phyloP scores from a whole-genome alignment of 345 rosid species.

The Eucalyptus cloeziana region DNA sequence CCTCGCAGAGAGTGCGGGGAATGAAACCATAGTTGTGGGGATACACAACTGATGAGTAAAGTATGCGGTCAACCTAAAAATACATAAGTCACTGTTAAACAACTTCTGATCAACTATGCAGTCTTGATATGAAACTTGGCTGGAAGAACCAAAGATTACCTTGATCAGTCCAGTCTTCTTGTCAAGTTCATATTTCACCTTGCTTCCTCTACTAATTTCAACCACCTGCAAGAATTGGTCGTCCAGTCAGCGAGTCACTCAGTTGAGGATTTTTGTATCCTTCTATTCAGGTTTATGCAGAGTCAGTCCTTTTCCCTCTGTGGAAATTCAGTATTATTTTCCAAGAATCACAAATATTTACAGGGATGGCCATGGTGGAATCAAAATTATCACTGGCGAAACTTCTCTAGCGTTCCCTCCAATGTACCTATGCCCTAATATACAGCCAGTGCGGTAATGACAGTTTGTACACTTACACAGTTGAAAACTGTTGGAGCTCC shows the following conservation, averaged over 20 bases:
- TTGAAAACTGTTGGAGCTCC: constrained; percentile 84
- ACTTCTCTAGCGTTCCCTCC: neutral
- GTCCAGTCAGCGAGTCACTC: neutral
- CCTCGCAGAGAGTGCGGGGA: constrained; percentile 46
- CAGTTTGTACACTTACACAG: constrained; percentile 35
- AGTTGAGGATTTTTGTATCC: neutral
- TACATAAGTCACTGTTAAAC: neutral
- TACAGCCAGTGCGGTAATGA: neutral
- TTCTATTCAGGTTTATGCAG: neutral
- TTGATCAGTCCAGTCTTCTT: constrained; percentile 90
- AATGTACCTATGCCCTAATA: neutral
- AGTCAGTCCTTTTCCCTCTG: neutral
- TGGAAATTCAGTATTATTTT: neutral
- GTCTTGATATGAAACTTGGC: neutral
- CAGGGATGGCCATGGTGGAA: neutral
- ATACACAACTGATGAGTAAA: constrained; percentile 61
- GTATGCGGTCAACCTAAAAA: constrained; percentile 27
- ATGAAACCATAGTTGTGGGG: constrained; percentile 80
- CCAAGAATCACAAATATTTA: neutral
- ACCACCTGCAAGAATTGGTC: constrained; percentile 45
- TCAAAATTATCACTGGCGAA: neutral
- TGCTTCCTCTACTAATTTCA: constrained; percentile 93
- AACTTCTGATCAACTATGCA: neutral
- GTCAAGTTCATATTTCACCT: constrained; percentile 98
- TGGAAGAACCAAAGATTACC: constrained; percentile 22